Conservation (phyloP, 208 protist species). For the Leishmania martiniquensis region DNA sequence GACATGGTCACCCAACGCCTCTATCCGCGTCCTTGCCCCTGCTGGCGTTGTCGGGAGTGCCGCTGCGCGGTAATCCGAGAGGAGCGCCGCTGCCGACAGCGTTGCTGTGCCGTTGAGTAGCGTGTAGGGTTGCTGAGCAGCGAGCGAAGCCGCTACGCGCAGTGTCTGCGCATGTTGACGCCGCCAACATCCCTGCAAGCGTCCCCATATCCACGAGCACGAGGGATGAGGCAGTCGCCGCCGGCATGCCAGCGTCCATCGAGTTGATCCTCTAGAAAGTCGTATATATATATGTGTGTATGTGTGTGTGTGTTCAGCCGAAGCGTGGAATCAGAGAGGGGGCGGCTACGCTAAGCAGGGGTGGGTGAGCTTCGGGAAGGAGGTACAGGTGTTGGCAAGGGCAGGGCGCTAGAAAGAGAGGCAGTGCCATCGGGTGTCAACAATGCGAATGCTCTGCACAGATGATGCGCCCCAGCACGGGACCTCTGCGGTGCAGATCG, state of each 20-base stretch:
- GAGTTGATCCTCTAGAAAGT: background rate
- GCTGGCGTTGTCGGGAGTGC: background rate
- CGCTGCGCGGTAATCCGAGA: constrained; percentile 3
- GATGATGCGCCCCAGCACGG: background rate
- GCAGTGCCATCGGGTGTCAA: background rate
- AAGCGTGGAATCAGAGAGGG: background rate
- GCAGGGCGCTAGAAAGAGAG: background rate
- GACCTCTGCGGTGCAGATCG: background rate
- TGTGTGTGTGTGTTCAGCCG: background rate
- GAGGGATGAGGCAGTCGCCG: background rate
- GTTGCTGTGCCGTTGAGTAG: background rate
- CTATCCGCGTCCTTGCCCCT: background rate
- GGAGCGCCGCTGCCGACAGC: background rate
- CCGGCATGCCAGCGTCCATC: background rate
- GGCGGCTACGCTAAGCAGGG: background rate
- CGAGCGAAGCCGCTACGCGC: constrained; percentile 4
- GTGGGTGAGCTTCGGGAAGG: background rate
- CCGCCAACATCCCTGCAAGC: constrained; percentile 22
- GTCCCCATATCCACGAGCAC: constrained; percentile 21
- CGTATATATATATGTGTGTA: background rate
- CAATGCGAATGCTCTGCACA: background rate
- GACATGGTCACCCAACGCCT: constrained; percentile 1
- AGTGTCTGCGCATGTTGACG: constrained; percentile 18
- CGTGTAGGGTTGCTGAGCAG: background rate
- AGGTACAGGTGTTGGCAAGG: background rate